phyloP scores from a whole-genome alignment of 2,329 filamentous ascomycete genomes.

The Clarireedia homoeocarpa region DNA sequence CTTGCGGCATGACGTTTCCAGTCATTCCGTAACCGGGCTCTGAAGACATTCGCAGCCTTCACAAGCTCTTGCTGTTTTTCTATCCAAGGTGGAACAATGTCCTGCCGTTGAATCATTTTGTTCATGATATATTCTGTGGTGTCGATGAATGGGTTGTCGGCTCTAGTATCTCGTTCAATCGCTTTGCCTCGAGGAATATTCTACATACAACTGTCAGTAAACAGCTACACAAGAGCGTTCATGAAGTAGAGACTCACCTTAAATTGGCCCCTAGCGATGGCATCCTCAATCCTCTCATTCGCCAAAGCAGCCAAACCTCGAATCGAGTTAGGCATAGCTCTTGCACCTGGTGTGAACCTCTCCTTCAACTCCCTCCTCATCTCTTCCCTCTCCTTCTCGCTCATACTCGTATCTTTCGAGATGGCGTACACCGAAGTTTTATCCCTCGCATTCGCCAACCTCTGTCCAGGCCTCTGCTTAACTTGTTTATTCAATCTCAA shows the following conservation, averaged over 20 bases:
- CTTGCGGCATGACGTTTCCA: conserved; percentile 80
- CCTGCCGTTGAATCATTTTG: conserved; percentile 94
- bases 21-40: conserved; percentile 65
- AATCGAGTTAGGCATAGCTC: conserved; percentile 67
- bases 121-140: conserved; percentile 98
- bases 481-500: conserved; percentile 39
- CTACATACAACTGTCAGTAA: conserved; percentile 20
- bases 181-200: conserved; percentile 75
- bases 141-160: conserved; percentile 83
- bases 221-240: too few relatives aligned
- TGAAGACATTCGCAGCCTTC: conserved; percentile 60
- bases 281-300: conserved; percentile 88
- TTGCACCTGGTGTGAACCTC: conserved; percentile 65
- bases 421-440: conserved; percentile 48
- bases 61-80: conserved; percentile 93
- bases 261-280: conserved; percentile 87
- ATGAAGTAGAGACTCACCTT: conserved; percentile 30
- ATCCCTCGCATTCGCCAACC: conserved; percentile 48
- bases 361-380: conserved; percentile 69
- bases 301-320: conserved; percentile 75
- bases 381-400: conserved; percentile 64
- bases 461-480: conserved; percentile 36
- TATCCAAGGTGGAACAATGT: conserved; percentile 95
- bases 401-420: conserved; percentile 46
- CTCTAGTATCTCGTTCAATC: conserved; percentile 73